Conservation (phyloP, 2,329 filamentous ascomycete species). For the Alternaria panax region DNA sequence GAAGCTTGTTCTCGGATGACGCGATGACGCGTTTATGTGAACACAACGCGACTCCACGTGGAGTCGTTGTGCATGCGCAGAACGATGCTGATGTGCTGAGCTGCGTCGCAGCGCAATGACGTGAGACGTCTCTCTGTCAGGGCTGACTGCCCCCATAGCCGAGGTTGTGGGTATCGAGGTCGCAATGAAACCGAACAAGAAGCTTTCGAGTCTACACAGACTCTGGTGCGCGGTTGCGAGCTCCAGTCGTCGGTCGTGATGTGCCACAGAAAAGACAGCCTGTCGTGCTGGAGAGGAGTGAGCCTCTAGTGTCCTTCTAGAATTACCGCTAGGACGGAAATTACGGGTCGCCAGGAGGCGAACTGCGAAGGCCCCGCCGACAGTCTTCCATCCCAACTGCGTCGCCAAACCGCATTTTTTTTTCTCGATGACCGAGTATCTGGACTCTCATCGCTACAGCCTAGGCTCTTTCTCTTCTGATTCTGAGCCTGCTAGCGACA, state of each 20-base stretch:
- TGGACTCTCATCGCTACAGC: not conserved
- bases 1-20: slow-evolving; percentile 2
- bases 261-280: not conserved
- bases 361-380: not conserved
- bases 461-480: not conserved
- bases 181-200: not conserved
- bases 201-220: too few relatives aligned
- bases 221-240: not conserved
- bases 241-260: not conserved
- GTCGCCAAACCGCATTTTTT: not conserved
- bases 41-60: not conserved
- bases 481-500: not conserved
- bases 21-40: not conserved
- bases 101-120: not conserved
- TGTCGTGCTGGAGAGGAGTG: not conserved
- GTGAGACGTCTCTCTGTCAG: not conserved
- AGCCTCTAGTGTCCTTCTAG: not conserved
- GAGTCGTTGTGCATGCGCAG: not conserved
- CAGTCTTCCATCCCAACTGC: not conserved
- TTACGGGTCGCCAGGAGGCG: not conserved
- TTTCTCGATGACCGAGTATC: not conserved
- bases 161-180: not conserved
- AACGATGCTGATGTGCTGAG: not conserved
- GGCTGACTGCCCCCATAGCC: not conserved
- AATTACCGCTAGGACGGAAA: not conserved